A percentile compares a stretch with the other conserved stretches of the same genome.
phyloP scores from a whole-genome alignment of 306 rosid genomes.

The Sechiopsis laciniata region DNA sequence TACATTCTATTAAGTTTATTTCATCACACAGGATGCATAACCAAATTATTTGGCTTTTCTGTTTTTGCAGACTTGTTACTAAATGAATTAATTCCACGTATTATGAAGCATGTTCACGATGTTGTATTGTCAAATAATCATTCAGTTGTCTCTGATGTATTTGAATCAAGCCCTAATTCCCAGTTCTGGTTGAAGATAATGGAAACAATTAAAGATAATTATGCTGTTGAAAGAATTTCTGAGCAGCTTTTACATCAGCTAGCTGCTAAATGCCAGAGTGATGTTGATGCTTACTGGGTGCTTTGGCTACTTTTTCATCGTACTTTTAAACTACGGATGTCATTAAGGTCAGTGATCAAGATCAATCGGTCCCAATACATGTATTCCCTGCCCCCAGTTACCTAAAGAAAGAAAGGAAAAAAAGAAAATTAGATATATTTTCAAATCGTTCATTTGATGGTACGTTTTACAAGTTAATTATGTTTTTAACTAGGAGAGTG shows the following conservation, averaged over 20 bases:
- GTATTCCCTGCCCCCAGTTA: background rate
- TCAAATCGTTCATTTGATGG: background rate
- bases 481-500: background rate
- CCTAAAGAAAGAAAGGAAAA: background rate
- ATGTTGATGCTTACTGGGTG: slow-evolving; percentile 80
- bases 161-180: slow-evolving; percentile 44
- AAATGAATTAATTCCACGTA: slow-evolving; percentile 47
- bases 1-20: slow-evolving; percentile 1
- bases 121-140: slow-evolving; percentile 36
- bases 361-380: background rate
- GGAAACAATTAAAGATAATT: slow-evolving; percentile 62
- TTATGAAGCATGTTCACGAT: slow-evolving; percentile 49
- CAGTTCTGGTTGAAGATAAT: slow-evolving; percentile 70
- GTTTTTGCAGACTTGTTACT: slow-evolving; percentile 56
- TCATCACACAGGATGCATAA: slow-evolving; percentile 17
- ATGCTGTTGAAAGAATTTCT: slow-evolving; percentile 64
- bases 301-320: slow-evolving; percentile 73
- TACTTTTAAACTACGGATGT: slow-evolving; percentile 38
- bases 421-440: background rate
- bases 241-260: slow-evolving; percentile 75
- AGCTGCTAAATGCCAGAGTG: slow-evolving; percentile 49
- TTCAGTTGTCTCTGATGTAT: slow-evolving; percentile 33
- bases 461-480: background rate
- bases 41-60: slow-evolving; percentile 22
- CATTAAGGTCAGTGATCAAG: slow-evolving; percentile 54